These are phyloP conservation scores for Xanthoparmelia taractica DNA, from an alignment of 495 filamentous ascomycete genomes.

Conservation along the genomic window DNA sequence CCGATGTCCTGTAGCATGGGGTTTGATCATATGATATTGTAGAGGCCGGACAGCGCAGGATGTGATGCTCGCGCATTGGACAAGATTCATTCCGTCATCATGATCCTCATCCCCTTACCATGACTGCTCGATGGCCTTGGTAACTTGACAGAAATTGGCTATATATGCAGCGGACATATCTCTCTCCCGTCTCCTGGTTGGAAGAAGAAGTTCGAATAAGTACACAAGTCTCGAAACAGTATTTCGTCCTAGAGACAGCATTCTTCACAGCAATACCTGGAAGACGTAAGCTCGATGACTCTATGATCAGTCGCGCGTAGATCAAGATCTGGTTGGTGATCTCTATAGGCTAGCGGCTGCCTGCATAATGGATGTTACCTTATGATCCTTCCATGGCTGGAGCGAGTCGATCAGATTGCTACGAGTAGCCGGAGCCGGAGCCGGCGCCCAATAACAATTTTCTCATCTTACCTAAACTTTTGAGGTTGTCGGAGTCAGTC, in stretches of 20 bases:
- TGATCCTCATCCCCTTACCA: no score
- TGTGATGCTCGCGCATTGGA: not conserved
- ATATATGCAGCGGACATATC: not conserved
- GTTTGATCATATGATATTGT: not conserved
- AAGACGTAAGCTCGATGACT: no score
- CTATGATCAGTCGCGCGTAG: not conserved
- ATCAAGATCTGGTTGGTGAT: not conserved
- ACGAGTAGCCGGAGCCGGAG: not conserved
- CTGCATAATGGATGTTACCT: not conserved
- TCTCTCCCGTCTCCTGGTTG: not conserved
- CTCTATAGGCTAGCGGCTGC: not conserved
- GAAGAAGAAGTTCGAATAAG: not conserved
- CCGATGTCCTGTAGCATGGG: not conserved
- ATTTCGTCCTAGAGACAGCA: no score
- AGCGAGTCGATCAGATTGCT: not conserved
- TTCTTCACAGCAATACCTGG: no score
- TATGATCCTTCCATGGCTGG: not conserved
- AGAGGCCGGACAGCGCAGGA: not conserved
- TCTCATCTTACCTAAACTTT: no score
- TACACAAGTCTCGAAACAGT: not conserved
- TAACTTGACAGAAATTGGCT: not conserved
- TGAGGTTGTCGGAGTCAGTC: not conserved
- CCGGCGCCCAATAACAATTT: not conserved
- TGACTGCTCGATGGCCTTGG: not conserved
- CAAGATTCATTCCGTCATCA: not conserved